Conservation (phyloP, 306 rosid genomes). For the Echinosophora koreensis region DNA sequence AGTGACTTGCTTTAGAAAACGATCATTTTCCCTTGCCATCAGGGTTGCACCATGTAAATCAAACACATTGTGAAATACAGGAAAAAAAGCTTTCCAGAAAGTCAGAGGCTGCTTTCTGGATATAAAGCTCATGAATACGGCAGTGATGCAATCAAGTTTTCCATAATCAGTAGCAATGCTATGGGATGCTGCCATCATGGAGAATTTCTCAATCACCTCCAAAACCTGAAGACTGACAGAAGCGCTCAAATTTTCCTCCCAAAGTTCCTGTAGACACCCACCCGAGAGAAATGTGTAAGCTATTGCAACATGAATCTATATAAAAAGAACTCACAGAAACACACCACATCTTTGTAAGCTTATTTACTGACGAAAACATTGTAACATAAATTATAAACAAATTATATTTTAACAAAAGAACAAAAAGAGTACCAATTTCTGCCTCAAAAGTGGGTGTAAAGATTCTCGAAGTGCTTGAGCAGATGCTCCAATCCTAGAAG, state of each 20-base stretch:
- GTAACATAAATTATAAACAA: background rate
- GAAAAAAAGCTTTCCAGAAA: constrained; percentile 87
- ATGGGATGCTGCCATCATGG: constrained; percentile 80
- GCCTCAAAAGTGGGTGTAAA: constrained; percentile 93
- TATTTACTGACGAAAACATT: background rate
- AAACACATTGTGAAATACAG: constrained; percentile 81
- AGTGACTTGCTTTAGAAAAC: constrained; percentile 96
- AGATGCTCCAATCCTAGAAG: constrained; percentile 99
- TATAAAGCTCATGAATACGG: constrained; percentile 85
- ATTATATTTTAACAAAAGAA: background rate
- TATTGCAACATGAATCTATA: constrained; percentile 4
- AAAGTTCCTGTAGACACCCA: constrained; percentile 76
- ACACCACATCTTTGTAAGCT: background rate
- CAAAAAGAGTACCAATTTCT: constrained; percentile 79
- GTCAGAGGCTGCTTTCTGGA: constrained; percentile 89
- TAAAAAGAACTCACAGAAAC: background rate
- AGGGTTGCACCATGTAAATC: constrained; percentile 90
- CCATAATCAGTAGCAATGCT: constrained; percentile 91
- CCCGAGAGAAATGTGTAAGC: constrained; percentile 35
- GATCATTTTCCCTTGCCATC: constrained; percentile 99
- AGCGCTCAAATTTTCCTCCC: constrained; percentile 99
- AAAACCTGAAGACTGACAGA: constrained; percentile 94
- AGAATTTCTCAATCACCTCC: constrained; percentile 88
- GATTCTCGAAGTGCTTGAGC: constrained; percentile 99
- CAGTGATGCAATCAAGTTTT: constrained; percentile 94